Base-by-base conservation (phyloP, 116 monocot species). In the Trichopus zeylanicus region DNA sequence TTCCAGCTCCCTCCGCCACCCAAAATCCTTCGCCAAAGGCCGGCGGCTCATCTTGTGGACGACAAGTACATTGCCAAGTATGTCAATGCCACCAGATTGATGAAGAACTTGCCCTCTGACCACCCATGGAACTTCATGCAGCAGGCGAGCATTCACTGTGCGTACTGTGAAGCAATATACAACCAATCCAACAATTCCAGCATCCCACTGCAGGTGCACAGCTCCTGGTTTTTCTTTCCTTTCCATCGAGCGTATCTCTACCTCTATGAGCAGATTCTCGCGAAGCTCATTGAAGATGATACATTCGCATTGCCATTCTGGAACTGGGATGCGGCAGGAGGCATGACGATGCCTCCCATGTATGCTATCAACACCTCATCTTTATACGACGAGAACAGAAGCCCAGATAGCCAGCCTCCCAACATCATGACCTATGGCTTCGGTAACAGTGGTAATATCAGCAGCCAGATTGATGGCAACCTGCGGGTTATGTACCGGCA, bases 161-260 rank as follows among this genome's bases (percentile, higher is more conserved):
- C 46, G 0, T 61, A 61, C 46, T 39, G 61, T 46, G 46, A 61
- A 6, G 61, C 12, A 6, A 34, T 20, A 21, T 61, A 46, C 46
- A 26, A 61, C 2, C 61, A 46, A 27, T 21, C 25, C 1, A 27
- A 34, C 10, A 27, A 25, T 22, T 46, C 61, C 3, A 27, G 27
- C 18, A 29, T 56, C 28, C 27, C 29, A 27, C 29, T 29, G 16
- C 3, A 56, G 13, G 56, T 56, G 30, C 56, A 56, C 29, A 1
- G 42, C n/a, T 69, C 69, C 15, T 76, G 81, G 76, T 29, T 76
- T 31, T 81, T 81, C 65, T 73, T 81, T 57, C 75, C 76, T 7
- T 81, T 39, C 54, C 81, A 81, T 66, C 65, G 81, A 0, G 64
- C 65, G 1, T 81, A 46, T 72, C 22, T 81, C 55, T 76, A 75